Conservation (phyloP, 257 asterid species). For the Gentiana dahurica region DNA sequence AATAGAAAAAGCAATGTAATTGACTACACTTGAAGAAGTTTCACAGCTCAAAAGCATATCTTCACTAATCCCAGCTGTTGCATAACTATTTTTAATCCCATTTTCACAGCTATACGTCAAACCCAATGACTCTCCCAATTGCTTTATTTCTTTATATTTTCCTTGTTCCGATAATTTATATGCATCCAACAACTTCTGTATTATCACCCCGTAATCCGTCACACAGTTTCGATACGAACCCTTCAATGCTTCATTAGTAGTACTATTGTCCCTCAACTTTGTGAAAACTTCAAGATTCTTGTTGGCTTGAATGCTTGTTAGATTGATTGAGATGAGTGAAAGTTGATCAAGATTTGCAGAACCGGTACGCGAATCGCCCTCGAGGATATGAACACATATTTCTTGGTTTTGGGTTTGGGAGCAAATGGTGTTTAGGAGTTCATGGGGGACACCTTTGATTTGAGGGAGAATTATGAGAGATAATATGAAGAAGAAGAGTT, state of each 20-base stretch:
- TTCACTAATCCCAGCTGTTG: slow-evolving; percentile 4
- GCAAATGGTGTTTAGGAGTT: slow-evolving; percentile 11
- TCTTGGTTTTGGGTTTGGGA: slow-evolving; percentile 17
- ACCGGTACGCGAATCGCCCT: neutral
- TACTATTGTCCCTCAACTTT: neutral
- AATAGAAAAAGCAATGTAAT: slow-evolving; percentile 2
- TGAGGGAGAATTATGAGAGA: neutral
- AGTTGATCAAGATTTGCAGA: slow-evolving; percentile 11
- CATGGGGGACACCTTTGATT: neutral
- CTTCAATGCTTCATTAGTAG: neutral
- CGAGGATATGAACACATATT: slow-evolving; percentile 10
- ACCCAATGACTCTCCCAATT: slow-evolving; percentile 9
- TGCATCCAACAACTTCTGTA: slow-evolving; percentile 2
- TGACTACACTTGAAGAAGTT: slow-evolving; percentile 10
- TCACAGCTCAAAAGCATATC: slow-evolving; percentile 12
- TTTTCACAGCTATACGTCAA: slow-evolving; percentile 16
- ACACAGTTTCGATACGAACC: slow-evolving; percentile 5
- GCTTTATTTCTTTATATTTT: slow-evolving; percentile 9
- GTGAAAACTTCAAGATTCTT: slow-evolving; percentile 1
- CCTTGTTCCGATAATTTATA: slow-evolving; percentile 2
- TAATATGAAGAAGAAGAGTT: neutral
- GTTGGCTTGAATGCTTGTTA: slow-evolving; percentile 8
- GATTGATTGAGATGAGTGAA: slow-evolving; percentile 8
- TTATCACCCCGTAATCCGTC: slow-evolving; percentile 5
- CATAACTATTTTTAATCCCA: slow-evolving; percentile 3